phyloP scores from a whole-genome alignment of 2,329 filamentous ascomycete species.

The Fusarium nisikadoi region DNA sequence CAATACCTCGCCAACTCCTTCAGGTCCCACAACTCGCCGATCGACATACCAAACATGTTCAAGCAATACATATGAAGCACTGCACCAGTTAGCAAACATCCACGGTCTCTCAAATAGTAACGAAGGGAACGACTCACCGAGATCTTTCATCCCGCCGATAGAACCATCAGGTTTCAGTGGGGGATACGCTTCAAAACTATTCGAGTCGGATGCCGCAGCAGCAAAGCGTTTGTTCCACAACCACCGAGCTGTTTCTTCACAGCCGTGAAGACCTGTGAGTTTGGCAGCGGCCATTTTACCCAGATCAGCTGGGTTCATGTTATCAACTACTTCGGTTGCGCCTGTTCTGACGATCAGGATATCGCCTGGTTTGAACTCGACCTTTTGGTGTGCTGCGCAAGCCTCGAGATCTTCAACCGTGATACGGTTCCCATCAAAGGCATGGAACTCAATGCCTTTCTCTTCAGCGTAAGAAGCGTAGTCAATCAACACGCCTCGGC shows the following conservation, averaged over 20 bases:
- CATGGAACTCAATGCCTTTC: constrained; percentile 61
- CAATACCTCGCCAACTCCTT: constrained; percentile 64
- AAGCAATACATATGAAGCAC: constrained; percentile 62
- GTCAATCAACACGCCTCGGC: constrained; percentile 66
- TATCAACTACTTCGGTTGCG: constrained; percentile 67
- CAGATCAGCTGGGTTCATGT: constrained; percentile 51
- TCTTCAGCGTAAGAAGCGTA: constrained; percentile 61
- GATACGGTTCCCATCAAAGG: constrained; percentile 65
- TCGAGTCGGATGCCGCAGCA: constrained; percentile 71
- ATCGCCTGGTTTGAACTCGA: constrained; percentile 73
- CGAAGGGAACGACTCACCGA: constrained; percentile 46
- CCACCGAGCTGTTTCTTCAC: constrained; percentile 68
- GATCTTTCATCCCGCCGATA: constrained; percentile 44
- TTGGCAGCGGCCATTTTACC: constrained; percentile 46
- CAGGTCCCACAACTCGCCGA: constrained; percentile 67
- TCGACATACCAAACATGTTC: constrained; percentile 62
- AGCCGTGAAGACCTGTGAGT: constrained; percentile 56
- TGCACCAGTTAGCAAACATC: constrained; percentile 23
- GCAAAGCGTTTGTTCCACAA: constrained; percentile 76
- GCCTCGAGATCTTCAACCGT: constrained; percentile 64
- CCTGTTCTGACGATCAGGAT: constrained; percentile 74
- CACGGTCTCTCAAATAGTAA: rapidly evolving
- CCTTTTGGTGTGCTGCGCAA: constrained; percentile 67
- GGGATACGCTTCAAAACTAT: constrained; percentile 72
- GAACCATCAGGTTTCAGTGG: constrained; percentile 58